Conservation (phyloP, 2,329 filamentous ascomycete species). For the Ascosphaera pollenicola region DNA sequence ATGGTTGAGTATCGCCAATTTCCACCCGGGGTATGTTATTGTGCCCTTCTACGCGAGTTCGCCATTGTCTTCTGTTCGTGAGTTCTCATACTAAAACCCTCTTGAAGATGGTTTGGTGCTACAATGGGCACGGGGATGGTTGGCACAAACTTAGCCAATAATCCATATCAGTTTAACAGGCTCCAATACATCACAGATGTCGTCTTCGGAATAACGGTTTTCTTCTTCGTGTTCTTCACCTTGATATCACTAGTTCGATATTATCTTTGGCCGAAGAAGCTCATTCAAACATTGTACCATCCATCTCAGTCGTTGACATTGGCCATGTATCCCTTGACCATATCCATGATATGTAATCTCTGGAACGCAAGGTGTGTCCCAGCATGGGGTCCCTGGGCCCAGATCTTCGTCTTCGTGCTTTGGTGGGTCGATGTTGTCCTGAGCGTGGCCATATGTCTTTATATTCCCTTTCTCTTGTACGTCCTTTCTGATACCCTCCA, state of each 20-base stretch:
- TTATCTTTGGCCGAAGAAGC: slow-evolving; percentile 38
- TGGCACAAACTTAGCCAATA: slow-evolving; percentile 36
- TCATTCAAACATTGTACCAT: slow-evolving; percentile 40
- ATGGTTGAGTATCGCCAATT: slow-evolving; percentile 6
- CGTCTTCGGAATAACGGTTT: slow-evolving; percentile 38
- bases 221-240: slow-evolving; percentile 34
- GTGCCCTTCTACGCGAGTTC: background rate
- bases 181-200: slow-evolving; percentile 36
- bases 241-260: slow-evolving; percentile 37
- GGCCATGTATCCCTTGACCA: slow-evolving; percentile 41
- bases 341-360: slow-evolving; percentile 42
- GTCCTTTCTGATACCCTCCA: slow-evolving; percentile 4
- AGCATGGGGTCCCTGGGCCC: slow-evolving; percentile 32
- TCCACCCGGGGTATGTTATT: slow-evolving; percentile 5
- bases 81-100: background rate
- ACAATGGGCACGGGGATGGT: slow-evolving; percentile 50
- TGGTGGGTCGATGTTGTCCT: slow-evolving; percentile 29
- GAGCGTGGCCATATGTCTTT: slow-evolving; percentile 18
- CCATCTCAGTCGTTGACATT: slow-evolving; percentile 42
- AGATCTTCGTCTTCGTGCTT: slow-evolving; percentile 23
- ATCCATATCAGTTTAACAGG: slow-evolving; percentile 38
- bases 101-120: slow-evolving; percentile 29
- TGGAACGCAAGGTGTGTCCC: slow-evolving; percentile 34
- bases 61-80: background rate
- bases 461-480: slow-evolving; percentile 35